Base-by-base conservation (phyloP, 371 early-diverging fungal genomes). In the Neoconidiobolus thromboides region DNA sequence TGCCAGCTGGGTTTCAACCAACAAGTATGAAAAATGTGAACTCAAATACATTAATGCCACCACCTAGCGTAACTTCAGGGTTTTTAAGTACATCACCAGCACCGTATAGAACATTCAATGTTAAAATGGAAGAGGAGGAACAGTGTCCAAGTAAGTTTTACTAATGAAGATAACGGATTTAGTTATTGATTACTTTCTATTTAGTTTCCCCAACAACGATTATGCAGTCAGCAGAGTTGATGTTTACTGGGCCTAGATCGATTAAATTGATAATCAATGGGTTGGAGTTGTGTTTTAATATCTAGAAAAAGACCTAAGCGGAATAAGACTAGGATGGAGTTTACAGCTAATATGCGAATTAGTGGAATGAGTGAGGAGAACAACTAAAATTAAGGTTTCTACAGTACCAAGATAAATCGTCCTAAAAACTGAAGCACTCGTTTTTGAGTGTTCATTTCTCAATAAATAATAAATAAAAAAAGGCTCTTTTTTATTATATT, bases 81-180 rank as follows among this genome's bases (percentile, higher is more conserved):
- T n/a, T 44, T 26, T 6, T 44, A 36, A 26, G 26, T 26, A 26
- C 26, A 26, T 26, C 26, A 26, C 26, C 26, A 26, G 26, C 26
- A 26, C 57, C 57, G 14, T 57, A 57, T 44, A 7, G 57, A 26
- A 43, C 57, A 7, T 57, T 57, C 44, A 57, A 57, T 26, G 44
- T 44, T 36, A 46, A 44, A 12, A 15, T 57, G 9, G 43, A 44
- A 40, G 37, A 55, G n/a, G 46, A n/a, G 46, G n/a, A 46, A n/a
- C 46, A 9, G n/a, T 46, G 46, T n/a, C 46, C 46, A 46, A n/a
- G 6, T 9, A 46, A 6, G 6, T 46, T 46, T 46, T 46, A 9
- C 6, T 9, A 46, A 46, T 46, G 6, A 9, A 9, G 46, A 9
- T 46, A n/a, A 9, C 6, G 6, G 46, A 6, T 46, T 9, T 9